Percentiles rank a stretch among this genome's conserved stretches.
phyloP scores from a whole-genome alignment of 1,139 yeast species.

The Yamadazyma diospyri region DNA sequence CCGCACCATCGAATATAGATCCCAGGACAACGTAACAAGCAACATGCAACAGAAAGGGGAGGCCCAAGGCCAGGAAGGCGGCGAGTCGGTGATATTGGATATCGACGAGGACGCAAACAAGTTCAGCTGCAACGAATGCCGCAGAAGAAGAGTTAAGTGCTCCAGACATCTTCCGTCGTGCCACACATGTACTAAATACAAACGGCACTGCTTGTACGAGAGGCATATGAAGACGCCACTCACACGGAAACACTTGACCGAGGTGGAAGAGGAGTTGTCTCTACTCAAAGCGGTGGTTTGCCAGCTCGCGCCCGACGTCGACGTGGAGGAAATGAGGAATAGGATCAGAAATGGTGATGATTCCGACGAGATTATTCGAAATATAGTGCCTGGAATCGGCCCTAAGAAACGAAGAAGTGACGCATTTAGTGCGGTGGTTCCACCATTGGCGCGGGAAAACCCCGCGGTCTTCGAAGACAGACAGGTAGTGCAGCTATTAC shows the following conservation, averaged over 20 bases:
- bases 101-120: conserved; percentile 5
- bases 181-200: conserved; percentile 14
- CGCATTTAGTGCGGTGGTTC: background rate
- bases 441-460: background rate
- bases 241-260: conserved; percentile 19
- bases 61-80: too few relatives aligned
- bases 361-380: conserved; percentile 9
- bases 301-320: conserved; percentile 12
- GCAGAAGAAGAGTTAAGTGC: conserved; percentile 16
- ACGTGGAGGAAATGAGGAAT: conserved; percentile 9
- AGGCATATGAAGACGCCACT: conserved; percentile 17
- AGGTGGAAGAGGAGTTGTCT: conserved; percentile 17
- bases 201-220: conserved; percentile 18
- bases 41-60: too few relatives aligned
- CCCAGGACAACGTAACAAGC: too few relatives aligned
- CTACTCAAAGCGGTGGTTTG: conserved; percentile 11
- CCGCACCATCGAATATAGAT: background rate
- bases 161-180: conserved; percentile 18
- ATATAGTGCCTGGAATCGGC: conserved; percentile 2
- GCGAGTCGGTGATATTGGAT: background rate
- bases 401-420: conserved; percentile 4
- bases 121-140: conserved; percentile 19
- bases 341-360: conserved; percentile 16
- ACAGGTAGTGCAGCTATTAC: conserved; percentile 11
- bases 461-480: conserved; percentile 1